Conservation (phyloP, 2,329 filamentous ascomycete genomes). For the Fusarium cyanostomum region DNA sequence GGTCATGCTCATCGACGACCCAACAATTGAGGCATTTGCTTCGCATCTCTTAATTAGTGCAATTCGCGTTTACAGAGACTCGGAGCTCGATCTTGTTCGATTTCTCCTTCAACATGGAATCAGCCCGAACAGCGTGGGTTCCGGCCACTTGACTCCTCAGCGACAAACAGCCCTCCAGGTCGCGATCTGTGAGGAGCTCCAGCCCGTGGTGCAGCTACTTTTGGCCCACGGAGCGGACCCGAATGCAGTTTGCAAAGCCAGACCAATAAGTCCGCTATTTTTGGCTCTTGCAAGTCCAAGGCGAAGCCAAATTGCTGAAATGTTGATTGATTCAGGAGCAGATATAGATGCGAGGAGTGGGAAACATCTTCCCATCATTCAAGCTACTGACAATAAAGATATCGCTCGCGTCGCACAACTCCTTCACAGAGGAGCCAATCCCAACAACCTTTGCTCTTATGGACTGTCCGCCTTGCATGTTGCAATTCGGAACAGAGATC, state of each 20-base stretch:
- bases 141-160: accelerated
- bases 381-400: background rate
- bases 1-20: accelerated
- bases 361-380: background rate
- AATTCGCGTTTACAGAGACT: accelerated
- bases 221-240: background rate
- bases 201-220: background rate
- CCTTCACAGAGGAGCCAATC: background rate
- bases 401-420: background rate
- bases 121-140: accelerated
- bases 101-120: background rate
- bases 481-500: constrained; percentile 33
- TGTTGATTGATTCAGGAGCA: background rate
- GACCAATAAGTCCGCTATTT: background rate
- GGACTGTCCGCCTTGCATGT: background rate
- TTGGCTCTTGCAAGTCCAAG: accelerated
- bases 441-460: background rate
- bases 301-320: accelerated
- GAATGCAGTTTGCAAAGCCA: accelerated
- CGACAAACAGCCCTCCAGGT: background rate
- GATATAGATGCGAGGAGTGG: no score
- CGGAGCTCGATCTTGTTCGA: accelerated
- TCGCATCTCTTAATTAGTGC: accelerated
- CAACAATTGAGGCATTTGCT: accelerated
- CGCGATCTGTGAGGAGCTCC: accelerated